Percentiles rank a stretch among this genome's conserved stretches.
phyloP scores from a whole-genome alignment of 371 early-diverging fungal genomes.

The Rhizomucor miehei region DNA sequence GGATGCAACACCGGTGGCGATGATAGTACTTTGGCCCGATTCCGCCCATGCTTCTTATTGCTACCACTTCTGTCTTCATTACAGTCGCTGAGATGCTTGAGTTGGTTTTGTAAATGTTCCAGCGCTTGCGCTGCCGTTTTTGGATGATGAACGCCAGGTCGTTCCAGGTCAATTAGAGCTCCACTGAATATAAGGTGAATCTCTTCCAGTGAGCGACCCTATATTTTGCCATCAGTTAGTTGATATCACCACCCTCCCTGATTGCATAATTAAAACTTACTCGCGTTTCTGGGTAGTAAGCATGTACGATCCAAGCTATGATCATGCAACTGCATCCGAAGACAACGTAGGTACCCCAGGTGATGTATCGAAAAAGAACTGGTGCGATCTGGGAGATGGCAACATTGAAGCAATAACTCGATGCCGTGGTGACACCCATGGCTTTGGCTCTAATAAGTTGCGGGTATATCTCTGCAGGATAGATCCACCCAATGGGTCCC shows the following conservation, averaged over 20 bases:
- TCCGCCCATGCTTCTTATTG: too few species aligned
- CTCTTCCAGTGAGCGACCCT: conserved; percentile 44
- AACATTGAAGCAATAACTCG: conserved; percentile 80
- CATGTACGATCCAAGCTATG: conserved; percentile 55
- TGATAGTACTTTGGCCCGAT: too few species aligned
- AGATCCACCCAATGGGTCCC: conserved; percentile 90
- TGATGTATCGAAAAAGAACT: conserved; percentile 52
- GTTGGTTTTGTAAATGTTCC: conserved; percentile 10
- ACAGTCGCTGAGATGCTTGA: too few species aligned
- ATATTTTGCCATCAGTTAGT: neutral
- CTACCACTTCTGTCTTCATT: neutral
- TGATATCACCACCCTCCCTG: too few species aligned
- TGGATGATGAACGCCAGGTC: conserved; percentile 50
- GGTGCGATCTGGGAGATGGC: conserved; percentile 58
- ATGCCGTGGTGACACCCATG: conserved; percentile 75
- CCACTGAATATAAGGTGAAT: conserved; percentile 48
- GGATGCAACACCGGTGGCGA: too few species aligned
- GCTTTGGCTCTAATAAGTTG: conserved; percentile 73
- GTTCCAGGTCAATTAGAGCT: conserved; percentile 33
- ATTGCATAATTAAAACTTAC: too few species aligned
- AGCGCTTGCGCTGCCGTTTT: conserved; percentile 44
- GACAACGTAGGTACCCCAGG: conserved; percentile 61
- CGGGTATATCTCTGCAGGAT: conserved; percentile 87
- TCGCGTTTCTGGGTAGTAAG: conserved; percentile 80
- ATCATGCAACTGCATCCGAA: conserved; percentile 58